phyloP scores from a whole-genome alignment of 1,139 yeast species.

The Sporopachydermia cereana region DNA sequence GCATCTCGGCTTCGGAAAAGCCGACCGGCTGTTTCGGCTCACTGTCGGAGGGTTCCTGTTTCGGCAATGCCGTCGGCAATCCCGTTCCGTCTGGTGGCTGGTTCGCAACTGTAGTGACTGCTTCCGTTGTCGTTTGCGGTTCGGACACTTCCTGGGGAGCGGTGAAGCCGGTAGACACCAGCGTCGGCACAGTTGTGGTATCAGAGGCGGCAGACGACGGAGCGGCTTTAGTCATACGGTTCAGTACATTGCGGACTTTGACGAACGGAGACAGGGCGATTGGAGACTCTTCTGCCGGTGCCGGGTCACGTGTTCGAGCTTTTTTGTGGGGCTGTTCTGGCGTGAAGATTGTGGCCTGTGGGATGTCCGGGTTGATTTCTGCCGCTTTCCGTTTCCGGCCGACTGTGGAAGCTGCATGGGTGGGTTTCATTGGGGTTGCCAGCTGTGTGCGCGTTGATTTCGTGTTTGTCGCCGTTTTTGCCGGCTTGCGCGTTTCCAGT shows the following conservation, averaged over 20 bases:
- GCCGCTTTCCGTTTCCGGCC: background rate
- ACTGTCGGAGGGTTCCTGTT: background rate
- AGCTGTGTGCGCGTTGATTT: background rate
- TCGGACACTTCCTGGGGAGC: no score
- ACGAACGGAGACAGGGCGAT: conserved; percentile 4
- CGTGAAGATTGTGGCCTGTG: conserved; percentile 1
- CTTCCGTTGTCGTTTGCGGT: background rate
- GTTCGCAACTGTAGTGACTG: background rate
- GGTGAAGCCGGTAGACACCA: no score
- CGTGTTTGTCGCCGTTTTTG: background rate
- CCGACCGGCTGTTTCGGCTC: background rate
- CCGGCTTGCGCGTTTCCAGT: background rate
- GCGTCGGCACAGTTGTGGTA: no score
- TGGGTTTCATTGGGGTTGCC: background rate
- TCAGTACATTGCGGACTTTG: background rate
- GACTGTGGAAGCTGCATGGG: background rate
- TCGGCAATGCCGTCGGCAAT: background rate
- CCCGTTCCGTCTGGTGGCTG: background rate
- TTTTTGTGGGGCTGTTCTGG: background rate
- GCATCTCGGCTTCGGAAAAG: no score
- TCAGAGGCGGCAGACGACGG: background rate
- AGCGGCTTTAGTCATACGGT: background rate
- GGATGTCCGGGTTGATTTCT: background rate
- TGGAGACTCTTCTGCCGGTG: background rate
- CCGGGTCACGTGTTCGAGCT: background rate